phyloP scores from a whole-genome alignment of 2,329 filamentous ascomycete genomes.

The Colletotrichum somersetense region DNA sequence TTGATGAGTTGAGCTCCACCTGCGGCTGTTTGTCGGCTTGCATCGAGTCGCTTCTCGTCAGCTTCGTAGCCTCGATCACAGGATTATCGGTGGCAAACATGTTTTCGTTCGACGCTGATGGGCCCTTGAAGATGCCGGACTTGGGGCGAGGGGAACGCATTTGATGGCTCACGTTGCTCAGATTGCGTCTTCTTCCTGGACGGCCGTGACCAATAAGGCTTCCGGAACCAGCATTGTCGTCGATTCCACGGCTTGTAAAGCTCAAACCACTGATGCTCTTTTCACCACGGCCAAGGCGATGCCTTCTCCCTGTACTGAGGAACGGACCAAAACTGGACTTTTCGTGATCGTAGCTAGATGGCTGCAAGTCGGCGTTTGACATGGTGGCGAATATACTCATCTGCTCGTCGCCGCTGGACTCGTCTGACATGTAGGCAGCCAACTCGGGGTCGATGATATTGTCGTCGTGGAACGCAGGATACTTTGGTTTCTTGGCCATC shows the following conservation, averaged over 20 bases:
- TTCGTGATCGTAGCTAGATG: constrained; percentile 79
- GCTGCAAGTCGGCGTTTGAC: constrained; percentile 73
- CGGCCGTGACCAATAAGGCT: constrained; percentile 72
- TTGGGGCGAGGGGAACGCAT: constrained; percentile 79
- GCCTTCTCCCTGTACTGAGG: constrained; percentile 79
- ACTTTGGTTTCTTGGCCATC: constrained; percentile 71
- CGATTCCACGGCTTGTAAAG: constrained; percentile 76
- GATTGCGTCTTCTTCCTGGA: constrained; percentile 79
- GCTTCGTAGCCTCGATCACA: constrained; percentile 58
- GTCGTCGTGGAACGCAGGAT: constrained; percentile 97
- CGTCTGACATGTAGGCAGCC: constrained; percentile 95
- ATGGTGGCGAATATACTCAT: constrained; percentile 85
- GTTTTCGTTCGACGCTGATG: constrained; percentile 65
- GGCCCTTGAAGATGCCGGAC: constrained; percentile 68
- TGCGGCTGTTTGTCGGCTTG: constrained; percentile 78
- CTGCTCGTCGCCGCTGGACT: constrained; percentile 92
- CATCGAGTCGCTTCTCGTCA: constrained; percentile 87
- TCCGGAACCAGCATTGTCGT: constrained; percentile 69
- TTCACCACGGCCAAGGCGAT: constrained; percentile 79
- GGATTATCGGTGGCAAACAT: constrained; percentile 62
- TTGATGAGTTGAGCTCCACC: constrained; percentile 89
- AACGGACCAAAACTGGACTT: constrained; percentile 79
- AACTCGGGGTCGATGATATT: constrained; percentile 98
- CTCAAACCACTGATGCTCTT: constrained; percentile 80
- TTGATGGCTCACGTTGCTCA: constrained; percentile 85